Conservation (phyloP, 768 basidiomycete species). For the Mycena venus region DNA sequence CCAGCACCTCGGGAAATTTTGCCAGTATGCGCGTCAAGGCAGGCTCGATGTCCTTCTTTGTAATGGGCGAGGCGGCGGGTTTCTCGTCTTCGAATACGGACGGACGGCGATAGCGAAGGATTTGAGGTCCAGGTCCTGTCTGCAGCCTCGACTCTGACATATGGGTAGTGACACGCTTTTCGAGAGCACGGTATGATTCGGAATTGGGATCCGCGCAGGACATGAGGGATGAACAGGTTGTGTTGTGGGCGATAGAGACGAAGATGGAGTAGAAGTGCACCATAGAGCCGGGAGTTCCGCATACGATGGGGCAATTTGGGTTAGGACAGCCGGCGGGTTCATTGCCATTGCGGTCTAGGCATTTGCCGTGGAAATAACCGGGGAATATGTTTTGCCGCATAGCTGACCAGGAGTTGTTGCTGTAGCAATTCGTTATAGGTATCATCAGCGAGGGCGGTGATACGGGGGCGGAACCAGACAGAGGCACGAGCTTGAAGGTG, state of each 20-base stretch:
- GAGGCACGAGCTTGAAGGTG: too few species aligned
- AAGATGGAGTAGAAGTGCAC: conserved; percentile 74
- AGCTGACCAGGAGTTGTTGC: conserved; percentile 54
- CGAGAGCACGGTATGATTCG: conserved; percentile 46
- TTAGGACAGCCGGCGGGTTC: conserved; percentile 83
- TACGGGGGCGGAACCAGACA: conserved; percentile 20
- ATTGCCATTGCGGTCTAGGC: conserved; percentile 59
- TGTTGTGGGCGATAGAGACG: conserved; percentile 61
- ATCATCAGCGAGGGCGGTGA: conserved; percentile 51
- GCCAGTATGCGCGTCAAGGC: conserved; percentile 49
- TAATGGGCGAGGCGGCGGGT: conserved; percentile 14
- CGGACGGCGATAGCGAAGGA: conserved; percentile 24
- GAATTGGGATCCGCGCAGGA: conserved; percentile 52
- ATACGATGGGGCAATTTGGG: conserved; percentile 83
- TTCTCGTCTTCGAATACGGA: background rate
- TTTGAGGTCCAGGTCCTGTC: background rate
- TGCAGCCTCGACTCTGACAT: too few species aligned
- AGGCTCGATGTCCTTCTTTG: conserved; percentile 8
- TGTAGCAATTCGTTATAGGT: conserved; percentile 63
- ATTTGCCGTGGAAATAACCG: conserved; percentile 83
- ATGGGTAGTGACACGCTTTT: background rate
- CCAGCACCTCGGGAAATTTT: conserved; percentile 45
- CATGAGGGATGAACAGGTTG: conserved; percentile 40
- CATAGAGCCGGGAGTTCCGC: conserved; percentile 86
- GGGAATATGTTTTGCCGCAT: conserved; percentile 76